Conservation (phyloP, 2,329 filamentous ascomycete genomes). For the Arthrocladium fulminans region DNA sequence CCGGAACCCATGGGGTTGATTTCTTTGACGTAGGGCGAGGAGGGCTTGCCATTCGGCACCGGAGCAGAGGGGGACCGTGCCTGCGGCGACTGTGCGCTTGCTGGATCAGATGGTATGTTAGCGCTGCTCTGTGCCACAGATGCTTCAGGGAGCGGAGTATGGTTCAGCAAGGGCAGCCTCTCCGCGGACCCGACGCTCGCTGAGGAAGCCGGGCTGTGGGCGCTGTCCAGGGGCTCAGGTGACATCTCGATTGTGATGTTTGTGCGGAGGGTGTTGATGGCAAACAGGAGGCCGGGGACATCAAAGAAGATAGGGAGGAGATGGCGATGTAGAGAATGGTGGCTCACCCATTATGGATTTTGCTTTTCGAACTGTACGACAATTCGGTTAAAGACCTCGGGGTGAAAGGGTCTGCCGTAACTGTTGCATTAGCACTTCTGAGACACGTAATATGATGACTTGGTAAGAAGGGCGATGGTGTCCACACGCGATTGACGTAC, state of each 20-base stretch:
- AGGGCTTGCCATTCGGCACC: conserved; percentile 41
- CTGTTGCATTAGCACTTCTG: conserved; percentile 4
- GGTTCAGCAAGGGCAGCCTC: conserved; percentile 11
- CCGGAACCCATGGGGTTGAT: conserved; percentile 49
- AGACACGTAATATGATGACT: background rate
- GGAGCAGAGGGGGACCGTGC: conserved; percentile 31
- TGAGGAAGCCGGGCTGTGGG: too few relatives aligned
- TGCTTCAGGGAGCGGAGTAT: conserved; percentile 26
- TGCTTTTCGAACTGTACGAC: background rate
- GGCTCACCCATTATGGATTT: conserved; percentile 13
- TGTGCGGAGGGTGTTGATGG: background rate
- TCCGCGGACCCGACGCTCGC: background rate
- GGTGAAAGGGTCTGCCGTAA: conserved; percentile 5
- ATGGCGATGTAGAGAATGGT: background rate
- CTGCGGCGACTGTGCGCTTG: conserved; percentile 12
- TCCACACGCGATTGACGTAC: background rate
- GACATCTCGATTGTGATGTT: background rate
- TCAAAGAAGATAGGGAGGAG: background rate
- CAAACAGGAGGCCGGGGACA: background rate
- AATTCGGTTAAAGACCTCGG: background rate
- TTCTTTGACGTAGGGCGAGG: conserved; percentile 49
- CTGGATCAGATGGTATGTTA: conserved; percentile 3
- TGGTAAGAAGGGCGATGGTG: background rate
- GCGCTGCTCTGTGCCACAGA: conserved; percentile 25
- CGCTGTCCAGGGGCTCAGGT: background rate